These are phyloP conservation scores for Colletotrichum australisinense DNA, from an alignment of 2,329 filamentous ascomycete genomes.

Conservation along the genomic window DNA sequence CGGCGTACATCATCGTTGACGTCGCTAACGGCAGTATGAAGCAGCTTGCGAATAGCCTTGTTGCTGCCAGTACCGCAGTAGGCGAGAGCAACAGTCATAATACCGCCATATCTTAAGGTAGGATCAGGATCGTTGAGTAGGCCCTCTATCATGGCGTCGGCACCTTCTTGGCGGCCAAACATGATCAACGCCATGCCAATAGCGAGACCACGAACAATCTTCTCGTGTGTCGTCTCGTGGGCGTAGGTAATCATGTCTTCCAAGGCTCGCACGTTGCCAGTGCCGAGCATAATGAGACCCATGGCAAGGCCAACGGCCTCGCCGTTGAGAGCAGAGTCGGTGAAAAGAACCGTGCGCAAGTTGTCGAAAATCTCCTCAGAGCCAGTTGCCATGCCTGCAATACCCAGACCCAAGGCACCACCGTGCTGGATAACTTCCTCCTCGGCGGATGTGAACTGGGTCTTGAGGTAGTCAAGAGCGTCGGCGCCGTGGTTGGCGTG, in stretches of 20 bases:
- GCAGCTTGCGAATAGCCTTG: conserved; percentile 94
- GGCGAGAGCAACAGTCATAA: conserved; percentile 97
- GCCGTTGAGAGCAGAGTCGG: conserved; percentile 95
- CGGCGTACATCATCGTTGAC: conserved; percentile 97
- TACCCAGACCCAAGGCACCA: conserved; percentile 92
- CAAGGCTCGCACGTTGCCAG: conserved; percentile 92
- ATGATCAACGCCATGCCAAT: conserved; percentile 98
- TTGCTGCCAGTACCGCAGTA: conserved; percentile 99
- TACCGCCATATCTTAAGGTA: conserved; percentile 93
- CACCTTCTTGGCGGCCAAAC: conserved; percentile 94
- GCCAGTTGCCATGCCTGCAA: conserved; percentile 97
- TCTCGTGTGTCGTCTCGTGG: conserved; percentile 98
- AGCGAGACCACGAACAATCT: conserved; percentile 95
- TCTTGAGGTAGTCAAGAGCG: conserved; percentile 83
- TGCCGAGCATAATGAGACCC: conserved; percentile 98
- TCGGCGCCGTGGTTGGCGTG: conserved; percentile 97
- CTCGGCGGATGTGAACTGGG: conserved; percentile 78
- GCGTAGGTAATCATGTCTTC: conserved; percentile 98
- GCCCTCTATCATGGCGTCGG: conserved; percentile 93
- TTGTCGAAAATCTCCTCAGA: conserved; percentile 92
- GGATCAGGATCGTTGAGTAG: conserved; percentile 94
- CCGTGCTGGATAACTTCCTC: conserved; percentile 98
- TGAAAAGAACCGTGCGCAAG: conserved; percentile 88
- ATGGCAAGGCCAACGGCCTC: conserved; percentile 96
- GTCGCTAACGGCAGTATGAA: conserved; percentile 97